Percentiles rank a stretch among this genome's conserved stretches.
Conservation (phyloP, 352 stramenopile genomes). For the Pythium biforme region DNA sequence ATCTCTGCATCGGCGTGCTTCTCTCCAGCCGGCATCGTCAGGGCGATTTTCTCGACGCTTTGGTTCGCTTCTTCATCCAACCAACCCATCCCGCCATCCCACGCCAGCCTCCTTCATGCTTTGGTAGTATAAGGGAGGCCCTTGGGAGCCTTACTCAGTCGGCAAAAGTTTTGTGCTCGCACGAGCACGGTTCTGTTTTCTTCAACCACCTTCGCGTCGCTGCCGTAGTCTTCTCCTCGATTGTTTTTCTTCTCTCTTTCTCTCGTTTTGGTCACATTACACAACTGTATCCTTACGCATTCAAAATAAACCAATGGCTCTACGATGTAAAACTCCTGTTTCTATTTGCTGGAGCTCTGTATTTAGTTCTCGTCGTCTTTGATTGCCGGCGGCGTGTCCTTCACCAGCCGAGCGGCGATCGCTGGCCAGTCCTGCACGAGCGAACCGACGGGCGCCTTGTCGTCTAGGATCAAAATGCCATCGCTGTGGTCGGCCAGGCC, state of each 20-base stretch:
- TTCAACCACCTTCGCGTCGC: background rate
- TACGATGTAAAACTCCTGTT: background rate
- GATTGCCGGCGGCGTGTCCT: background rate
- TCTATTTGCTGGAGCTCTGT: background rate
- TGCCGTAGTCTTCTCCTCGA: background rate
- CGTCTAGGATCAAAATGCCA: constrained; percentile 65
- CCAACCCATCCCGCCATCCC: background rate
- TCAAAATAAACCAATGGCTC: constrained; percentile 2
- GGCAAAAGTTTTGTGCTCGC: constrained; percentile 10
- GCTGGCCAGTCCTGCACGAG: constrained; percentile 44
- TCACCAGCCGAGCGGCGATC: constrained; percentile 37
- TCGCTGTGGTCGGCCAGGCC: constrained; percentile 59
- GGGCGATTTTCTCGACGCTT: background rate
- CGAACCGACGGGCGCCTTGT: constrained; percentile 50
- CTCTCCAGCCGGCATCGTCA: background rate
- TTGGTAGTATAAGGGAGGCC: background rate
- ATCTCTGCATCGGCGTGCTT: constrained; percentile 9
- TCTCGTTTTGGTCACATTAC: constrained; percentile 19
- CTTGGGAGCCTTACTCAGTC: no score
- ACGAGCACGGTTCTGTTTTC: constrained; percentile 2
- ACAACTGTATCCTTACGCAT: constrained; percentile 18
- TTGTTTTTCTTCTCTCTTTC: background rate
- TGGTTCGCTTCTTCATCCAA: background rate
- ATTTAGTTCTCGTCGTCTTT: constrained; percentile 2
- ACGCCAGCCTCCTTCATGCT: no score